A percentile compares a stretch with the other conserved stretches of the same genome.
Evolutionary conservation across 306 rosid species (phyloP).

Genomic region (Psophocarpus tetragonolobus): DNA sequence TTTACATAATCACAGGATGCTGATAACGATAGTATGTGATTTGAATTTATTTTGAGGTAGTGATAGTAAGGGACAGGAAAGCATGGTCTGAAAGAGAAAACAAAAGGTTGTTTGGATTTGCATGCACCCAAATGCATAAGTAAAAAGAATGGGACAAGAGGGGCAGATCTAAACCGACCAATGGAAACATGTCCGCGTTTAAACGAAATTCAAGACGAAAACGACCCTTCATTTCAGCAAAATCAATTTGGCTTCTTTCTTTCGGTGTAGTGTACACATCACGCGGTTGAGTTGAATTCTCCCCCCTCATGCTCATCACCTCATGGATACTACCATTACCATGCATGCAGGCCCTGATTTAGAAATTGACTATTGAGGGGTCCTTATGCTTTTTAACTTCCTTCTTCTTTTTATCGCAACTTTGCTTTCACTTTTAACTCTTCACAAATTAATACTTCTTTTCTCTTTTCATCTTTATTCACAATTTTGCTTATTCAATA

Average conservation of each 20-base stretch:
- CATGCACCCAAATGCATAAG: conserved; percentile 29
- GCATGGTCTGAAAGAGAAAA: conserved; percentile 30
- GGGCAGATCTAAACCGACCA: conserved; percentile 42
- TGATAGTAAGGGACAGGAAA: conserved; percentile 6
- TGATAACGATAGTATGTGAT: too few relatives aligned
- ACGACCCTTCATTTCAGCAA: conserved; percentile 59
- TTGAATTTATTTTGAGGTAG: background rate
- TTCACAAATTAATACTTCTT: background rate
- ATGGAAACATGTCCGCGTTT: conserved; percentile 52
- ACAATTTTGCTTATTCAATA: too few relatives aligned
- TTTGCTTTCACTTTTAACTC: background rate
- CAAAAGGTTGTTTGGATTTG: conserved; percentile 15
- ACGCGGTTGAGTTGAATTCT: conserved; percentile 42
- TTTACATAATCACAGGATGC: too few relatives aligned
- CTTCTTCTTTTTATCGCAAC: conserved; percentile 10
- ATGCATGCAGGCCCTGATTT: conserved; percentile 47
- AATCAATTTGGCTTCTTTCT: conserved; percentile 56
- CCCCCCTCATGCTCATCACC: background rate
- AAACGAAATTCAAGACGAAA: conserved; percentile 73
- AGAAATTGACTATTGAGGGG: conserved; percentile 42
- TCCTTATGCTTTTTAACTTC: conserved; percentile 16
- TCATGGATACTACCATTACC: conserved; percentile 42
- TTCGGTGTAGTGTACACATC: conserved; percentile 46
- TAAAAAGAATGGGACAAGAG: background rate
- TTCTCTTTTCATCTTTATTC: background rate